A percentile compares a stretch with the other conserved stretches of the same genome.
Conservation (phyloP, 1,139 yeast genomes). For the Kluyveromyces marxianus region DNA sequence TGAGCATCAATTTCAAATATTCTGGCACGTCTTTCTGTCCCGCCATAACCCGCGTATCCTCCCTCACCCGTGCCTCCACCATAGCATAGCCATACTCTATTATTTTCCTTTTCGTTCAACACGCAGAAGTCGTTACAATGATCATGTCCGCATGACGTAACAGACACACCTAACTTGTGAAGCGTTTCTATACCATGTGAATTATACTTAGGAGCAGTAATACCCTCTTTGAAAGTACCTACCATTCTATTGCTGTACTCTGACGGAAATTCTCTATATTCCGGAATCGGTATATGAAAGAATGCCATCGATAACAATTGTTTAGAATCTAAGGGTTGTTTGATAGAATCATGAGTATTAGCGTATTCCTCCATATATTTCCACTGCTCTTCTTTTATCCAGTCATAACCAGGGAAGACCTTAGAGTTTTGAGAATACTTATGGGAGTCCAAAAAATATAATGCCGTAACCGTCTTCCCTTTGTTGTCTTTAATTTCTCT, state of each 20-base stretch:
- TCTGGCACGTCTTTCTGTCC: constrained; percentile 69
- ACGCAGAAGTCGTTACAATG: constrained; percentile 90
- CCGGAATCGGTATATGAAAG: constrained; percentile 89
- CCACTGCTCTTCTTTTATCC: constrained; percentile 70
- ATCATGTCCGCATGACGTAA: constrained; percentile 84
- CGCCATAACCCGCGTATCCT: constrained; percentile 89
- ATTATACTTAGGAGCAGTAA: constrained; percentile 70
- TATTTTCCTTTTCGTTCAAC: constrained; percentile 31
- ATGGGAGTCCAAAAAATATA: constrained; percentile 81
- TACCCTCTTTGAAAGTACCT: constrained; percentile 62
- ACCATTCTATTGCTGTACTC: constrained; percentile 30
- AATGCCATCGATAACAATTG: constrained; percentile 73
- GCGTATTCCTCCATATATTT: constrained; percentile 46
- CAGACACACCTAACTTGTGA: constrained; percentile 57
- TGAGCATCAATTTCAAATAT: constrained; percentile 57
- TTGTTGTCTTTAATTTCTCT: constrained; percentile 41
- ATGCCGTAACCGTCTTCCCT: constrained; percentile 43
- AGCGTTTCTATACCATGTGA: constrained; percentile 56
- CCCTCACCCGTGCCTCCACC: constrained; percentile 95
- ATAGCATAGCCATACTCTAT: constrained; percentile 75
- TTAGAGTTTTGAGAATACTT: constrained; percentile 56
- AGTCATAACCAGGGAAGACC: constrained; percentile 72
- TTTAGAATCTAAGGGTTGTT: constrained; percentile 32
- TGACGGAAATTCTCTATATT: constrained; percentile 46
- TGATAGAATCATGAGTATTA: constrained; percentile 25